These are phyloP conservation scores for Torulaspora gathmanii DNA, from an alignment of 805 yeast genomes.

Conservation along the genomic window DNA sequence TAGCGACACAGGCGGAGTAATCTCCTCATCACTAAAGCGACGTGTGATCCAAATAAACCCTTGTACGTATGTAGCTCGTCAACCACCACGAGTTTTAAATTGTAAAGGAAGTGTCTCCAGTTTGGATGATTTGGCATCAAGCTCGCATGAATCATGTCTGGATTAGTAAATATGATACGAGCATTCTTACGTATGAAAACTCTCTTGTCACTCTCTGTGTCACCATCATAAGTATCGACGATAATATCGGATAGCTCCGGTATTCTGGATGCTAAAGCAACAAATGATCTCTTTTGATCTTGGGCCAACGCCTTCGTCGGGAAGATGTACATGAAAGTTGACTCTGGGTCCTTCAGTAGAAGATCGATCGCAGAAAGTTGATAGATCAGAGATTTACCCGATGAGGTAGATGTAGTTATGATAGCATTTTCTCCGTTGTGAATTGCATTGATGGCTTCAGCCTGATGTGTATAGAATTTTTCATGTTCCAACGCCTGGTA, in stretches of 20 bases:
- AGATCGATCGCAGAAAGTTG: slow-evolving; percentile 72
- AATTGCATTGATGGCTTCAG: slow-evolving; percentile 63
- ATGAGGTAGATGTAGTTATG: slow-evolving; percentile 90
- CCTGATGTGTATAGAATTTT: slow-evolving; percentile 74
- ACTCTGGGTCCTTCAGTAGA: slow-evolving; percentile 39
- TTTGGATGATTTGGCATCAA: slow-evolving; percentile 70
- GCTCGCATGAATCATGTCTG: slow-evolving; percentile 86
- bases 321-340: slow-evolving; percentile 79
- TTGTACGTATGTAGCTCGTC: slow-evolving; percentile 84
- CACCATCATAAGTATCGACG: slow-evolving; percentile 90
- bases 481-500: slow-evolving; percentile 47
- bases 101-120: slow-evolving; percentile 67
- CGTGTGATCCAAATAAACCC: slow-evolving; percentile 92
- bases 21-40: slow-evolving; percentile 77
- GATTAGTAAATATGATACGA: slow-evolving; percentile 85
- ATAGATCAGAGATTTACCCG: slow-evolving; percentile 91
- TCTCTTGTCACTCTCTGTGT: slow-evolving; percentile 62
- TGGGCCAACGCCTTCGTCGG: slow-evolving; percentile 98
- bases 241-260: slow-evolving; percentile 43
- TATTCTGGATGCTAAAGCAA: slow-evolving; percentile 49
- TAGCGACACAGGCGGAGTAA: slow-evolving; percentile 51
- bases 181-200: slow-evolving; percentile 54
- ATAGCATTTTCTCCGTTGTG: slow-evolving; percentile 62
- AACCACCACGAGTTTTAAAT: slow-evolving; percentile 69
- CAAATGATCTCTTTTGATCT: slow-evolving; percentile 84